Percentiles rank a stretch among this genome's conserved stretches.
Evolutionary conservation across 1,284 basidiomycete species (phyloP).

Genomic region (Mrakiaceae sp.): DNA sequence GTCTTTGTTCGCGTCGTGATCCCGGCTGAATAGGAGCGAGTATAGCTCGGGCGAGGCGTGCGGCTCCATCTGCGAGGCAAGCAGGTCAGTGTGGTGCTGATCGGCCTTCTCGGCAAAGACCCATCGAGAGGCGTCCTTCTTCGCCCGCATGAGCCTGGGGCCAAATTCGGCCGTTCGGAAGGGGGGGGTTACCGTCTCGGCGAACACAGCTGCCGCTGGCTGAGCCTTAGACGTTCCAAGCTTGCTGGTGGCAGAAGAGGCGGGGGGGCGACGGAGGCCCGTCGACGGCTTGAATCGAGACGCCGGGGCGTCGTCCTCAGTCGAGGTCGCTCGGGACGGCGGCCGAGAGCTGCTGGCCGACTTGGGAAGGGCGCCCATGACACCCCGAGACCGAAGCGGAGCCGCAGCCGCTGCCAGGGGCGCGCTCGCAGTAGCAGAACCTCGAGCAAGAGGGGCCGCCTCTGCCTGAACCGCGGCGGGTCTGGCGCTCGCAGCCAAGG

Average conservation of each 20-base stretch:
- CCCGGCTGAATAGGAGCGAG: constrained; percentile 81
- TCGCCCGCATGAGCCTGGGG: constrained; percentile 58
- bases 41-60: constrained; percentile 65
- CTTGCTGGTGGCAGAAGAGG: constrained; percentile 15
- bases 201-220: constrained; percentile 21
- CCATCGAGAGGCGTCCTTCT: constrained; percentile 72
- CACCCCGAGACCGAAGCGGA: constrained; percentile 2
- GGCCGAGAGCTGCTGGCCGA: background rate
- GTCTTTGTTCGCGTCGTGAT: constrained; percentile 92
- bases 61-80: constrained; percentile 86
- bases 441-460: constrained; percentile 24
- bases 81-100: constrained; percentile 74
- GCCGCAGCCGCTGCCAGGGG: background rate
- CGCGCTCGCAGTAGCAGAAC: constrained; percentile 18
- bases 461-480: constrained; percentile 21
- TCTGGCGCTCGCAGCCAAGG: constrained; percentile 9
- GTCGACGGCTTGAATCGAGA: background rate
- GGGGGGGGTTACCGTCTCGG: constrained; percentile 39
- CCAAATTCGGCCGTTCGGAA: constrained; percentile 64
- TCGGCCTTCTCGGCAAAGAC: constrained; percentile 63
- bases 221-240: constrained; percentile 17
- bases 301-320: background rate
- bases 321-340: constrained; percentile 1
- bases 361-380: constrained; percentile 16
- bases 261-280: constrained; percentile 20